Percentiles rank a stretch among this genome's conserved stretches.
Evolutionary conservation across 805 yeast genomes (phyloP).

Genomic region (Kuraishia hungarica): DNA sequence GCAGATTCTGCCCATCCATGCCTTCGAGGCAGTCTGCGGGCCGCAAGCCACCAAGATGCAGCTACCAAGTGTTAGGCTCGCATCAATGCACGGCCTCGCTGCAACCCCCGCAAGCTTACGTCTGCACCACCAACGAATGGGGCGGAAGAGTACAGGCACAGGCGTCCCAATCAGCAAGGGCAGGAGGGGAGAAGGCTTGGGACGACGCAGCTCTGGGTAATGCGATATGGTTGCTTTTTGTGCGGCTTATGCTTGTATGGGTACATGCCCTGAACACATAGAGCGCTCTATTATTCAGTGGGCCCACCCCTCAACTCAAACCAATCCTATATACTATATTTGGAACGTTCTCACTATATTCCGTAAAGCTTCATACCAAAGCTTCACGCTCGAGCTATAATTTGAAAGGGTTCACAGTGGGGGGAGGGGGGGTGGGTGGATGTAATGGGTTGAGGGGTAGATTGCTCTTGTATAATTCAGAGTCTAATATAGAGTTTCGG

Average conservation of each 20-base stretch:
- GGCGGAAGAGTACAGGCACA: too few species aligned
- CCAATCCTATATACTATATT: not conserved
- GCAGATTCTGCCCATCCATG: not conserved
- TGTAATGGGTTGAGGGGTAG: not conserved
- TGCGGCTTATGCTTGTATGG: too few species aligned
- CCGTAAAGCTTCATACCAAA: too few species aligned
- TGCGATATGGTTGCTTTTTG: too few species aligned
- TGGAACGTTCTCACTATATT: not conserved
- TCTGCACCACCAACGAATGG: not conserved
- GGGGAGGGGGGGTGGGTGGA: not conserved
- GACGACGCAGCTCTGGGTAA: too few species aligned
- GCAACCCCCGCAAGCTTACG: not conserved
- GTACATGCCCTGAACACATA: too few species aligned
- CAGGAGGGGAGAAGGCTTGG: too few species aligned
- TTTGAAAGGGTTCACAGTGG: not conserved
- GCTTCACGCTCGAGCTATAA: not conserved
- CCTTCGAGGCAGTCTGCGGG: not conserved
- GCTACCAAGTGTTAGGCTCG: not conserved
- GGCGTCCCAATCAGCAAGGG: too few species aligned
- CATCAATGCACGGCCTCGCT: not conserved
- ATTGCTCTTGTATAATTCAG: too few species aligned
- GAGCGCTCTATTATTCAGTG: too few species aligned
- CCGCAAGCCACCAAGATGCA: not conserved
- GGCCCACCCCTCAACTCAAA: too few species aligned
- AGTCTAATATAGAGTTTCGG: not conserved